phyloP scores from a whole-genome alignment of 2,329 filamentous ascomycete genomes.

The Fusarium anguioides region DNA sequence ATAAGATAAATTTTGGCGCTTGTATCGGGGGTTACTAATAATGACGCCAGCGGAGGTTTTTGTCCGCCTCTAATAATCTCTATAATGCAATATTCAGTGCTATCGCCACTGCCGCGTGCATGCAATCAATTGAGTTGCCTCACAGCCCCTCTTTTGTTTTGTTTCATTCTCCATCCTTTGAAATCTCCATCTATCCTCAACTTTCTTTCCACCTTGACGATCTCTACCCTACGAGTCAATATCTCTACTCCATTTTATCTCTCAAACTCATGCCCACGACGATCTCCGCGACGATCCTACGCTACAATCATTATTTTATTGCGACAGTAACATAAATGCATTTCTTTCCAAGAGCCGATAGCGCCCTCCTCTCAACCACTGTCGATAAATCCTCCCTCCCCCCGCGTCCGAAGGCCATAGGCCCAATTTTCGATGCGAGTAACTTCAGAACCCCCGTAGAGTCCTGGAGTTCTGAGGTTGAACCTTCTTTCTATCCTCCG shows the following conservation, averaged over 20 bases:
- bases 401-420: slow-evolving; percentile 25
- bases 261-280: not conserved
- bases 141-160: not conserved
- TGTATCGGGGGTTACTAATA: too few species aligned
- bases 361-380: slow-evolving; percentile 38
- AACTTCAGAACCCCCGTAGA: slow-evolving; percentile 23
- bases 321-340: too few species aligned
- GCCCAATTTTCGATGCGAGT: slow-evolving; percentile 36
- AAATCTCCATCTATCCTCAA: not conserved
- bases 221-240: too few species aligned
- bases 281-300: not conserved
- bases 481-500: slow-evolving; percentile 7
- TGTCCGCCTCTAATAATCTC: too few species aligned
- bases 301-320: not conserved
- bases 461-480: slow-evolving; percentile 19
- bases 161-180: not conserved
- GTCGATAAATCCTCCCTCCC: slow-evolving; percentile 18
- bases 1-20: too few species aligned
- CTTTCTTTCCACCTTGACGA: too few species aligned
- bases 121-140: too few species aligned
- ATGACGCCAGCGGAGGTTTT: too few species aligned
- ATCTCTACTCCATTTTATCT: not conserved
- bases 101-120: too few species aligned
- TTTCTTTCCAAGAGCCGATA: slow-evolving; percentile 46
- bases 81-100: too few species aligned